These are phyloP conservation scores for Boletellus emodensis DNA, from an alignment of 768 basidiomycete species.

Conservation along the genomic window DNA sequence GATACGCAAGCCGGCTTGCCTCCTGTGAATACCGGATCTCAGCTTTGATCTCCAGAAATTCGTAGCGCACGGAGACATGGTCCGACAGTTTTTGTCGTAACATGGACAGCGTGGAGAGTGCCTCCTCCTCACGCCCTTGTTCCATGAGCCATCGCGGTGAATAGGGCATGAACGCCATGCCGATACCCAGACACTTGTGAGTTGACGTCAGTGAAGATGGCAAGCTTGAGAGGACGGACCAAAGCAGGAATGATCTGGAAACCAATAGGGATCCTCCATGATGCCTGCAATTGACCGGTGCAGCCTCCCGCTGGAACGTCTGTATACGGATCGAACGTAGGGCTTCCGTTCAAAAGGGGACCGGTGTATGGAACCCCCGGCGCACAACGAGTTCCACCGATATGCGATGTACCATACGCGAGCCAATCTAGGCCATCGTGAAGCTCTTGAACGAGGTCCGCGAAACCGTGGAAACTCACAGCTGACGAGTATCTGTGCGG, in stretches of 20 bases:
- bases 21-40: slow-evolving; percentile 30
- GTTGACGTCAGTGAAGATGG: neutral
- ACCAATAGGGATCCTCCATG: slow-evolving; percentile 35
- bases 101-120: slow-evolving; percentile 31
- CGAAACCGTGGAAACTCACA: slow-evolving; percentile 16
- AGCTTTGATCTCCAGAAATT: slow-evolving; percentile 39
- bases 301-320: slow-evolving; percentile 32
- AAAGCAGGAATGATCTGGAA: slow-evolving; percentile 38
- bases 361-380: slow-evolving; percentile 28
- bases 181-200: slow-evolving; percentile 27
- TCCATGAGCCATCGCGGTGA: slow-evolving; percentile 43
- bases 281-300: slow-evolving; percentile 29
- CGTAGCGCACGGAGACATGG: slow-evolving; percentile 33
- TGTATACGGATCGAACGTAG: slow-evolving; percentile 25
- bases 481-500: slow-evolving; percentile 28
- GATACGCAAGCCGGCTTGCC: slow-evolving; percentile 14
- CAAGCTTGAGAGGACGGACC: slow-evolving; percentile 14
- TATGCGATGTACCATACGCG: slow-evolving; percentile 31
- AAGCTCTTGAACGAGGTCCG: neutral
- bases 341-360: slow-evolving; percentile 29
- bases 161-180: slow-evolving; percentile 36
- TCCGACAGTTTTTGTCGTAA: slow-evolving; percentile 33
- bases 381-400: slow-evolving; percentile 32
- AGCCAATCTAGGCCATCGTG: slow-evolving; percentile 27
- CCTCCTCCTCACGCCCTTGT: slow-evolving; percentile 35